Percentiles rank a stretch among this genome's conserved stretches.
phyloP scores from a whole-genome alignment of 2,329 filamentous ascomycete genomes.

The Fusarium paranaense region DNA sequence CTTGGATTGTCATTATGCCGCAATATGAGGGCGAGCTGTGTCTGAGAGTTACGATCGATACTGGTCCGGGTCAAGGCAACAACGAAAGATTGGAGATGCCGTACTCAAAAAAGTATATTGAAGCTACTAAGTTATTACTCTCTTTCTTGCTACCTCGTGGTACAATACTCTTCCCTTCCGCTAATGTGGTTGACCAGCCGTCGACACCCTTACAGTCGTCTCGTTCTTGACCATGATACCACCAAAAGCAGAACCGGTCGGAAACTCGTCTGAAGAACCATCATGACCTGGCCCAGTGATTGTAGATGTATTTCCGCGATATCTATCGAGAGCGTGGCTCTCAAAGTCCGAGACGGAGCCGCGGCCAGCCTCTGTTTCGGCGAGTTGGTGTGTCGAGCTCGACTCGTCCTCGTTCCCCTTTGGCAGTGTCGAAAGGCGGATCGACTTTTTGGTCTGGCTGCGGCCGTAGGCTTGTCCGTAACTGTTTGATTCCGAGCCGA shows the following conservation, averaged over 20 bases:
- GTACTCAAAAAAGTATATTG: neutral
- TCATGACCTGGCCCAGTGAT: slow-evolving; percentile 20
- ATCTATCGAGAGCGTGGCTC: slow-evolving; percentile 33
- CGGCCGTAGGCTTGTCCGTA: slow-evolving; percentile 30
- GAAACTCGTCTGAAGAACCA: neutral
- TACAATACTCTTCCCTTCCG: neutral
- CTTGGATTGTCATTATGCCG: neutral
- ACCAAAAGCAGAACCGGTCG: neutral
- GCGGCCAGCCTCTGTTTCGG: slow-evolving; percentile 10
- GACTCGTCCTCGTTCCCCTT: slow-evolving; percentile 34
- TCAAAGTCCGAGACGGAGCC: slow-evolving; percentile 34
- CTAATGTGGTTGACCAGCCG: neutral
- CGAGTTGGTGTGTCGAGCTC: slow-evolving; percentile 39
- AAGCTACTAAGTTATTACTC: neutral
- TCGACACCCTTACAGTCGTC: slow-evolving; percentile 28
- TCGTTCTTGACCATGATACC: slow-evolving; percentile 44
- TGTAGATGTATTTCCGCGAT: slow-evolving; percentile 21
- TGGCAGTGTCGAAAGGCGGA: slow-evolving; percentile 27
- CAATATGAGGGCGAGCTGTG: neutral
- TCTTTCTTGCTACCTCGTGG: neutral
- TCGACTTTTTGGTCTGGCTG: slow-evolving; percentile 38
- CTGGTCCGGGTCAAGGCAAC: neutral
- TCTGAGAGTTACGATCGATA: neutral
- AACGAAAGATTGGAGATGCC: neutral
- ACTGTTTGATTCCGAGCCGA: slow-evolving; percentile 31